Conservation (phyloP, 345 rosid genomes). For the Eucalyptus pumila region DNA sequence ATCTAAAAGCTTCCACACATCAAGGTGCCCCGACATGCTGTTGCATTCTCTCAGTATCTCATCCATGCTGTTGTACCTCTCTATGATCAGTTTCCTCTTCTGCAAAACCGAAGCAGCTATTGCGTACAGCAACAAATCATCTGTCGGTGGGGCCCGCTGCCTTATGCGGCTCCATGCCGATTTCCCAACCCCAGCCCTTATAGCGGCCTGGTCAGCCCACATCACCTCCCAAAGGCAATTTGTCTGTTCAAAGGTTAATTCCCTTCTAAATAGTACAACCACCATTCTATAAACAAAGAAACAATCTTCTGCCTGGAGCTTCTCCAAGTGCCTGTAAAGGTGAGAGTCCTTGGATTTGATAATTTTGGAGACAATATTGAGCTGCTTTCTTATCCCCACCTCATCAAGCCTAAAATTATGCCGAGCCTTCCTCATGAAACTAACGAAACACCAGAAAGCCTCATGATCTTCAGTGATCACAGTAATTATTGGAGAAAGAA, state of each 20-base stretch:
- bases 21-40: slow-evolving; percentile 87
- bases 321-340: slow-evolving; percentile 77
- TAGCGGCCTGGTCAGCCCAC: slow-evolving; percentile 99
- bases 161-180: slow-evolving; percentile 83
- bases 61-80: slow-evolving; percentile 86
- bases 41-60: slow-evolving; percentile 90
- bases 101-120: slow-evolving; percentile 91
- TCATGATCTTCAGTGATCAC: slow-evolving; percentile 75
- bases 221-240: slow-evolving; percentile 90
- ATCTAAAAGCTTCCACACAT: slow-evolving; percentile 90
- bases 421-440: slow-evolving; percentile 92
- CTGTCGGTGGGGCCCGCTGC: slow-evolving; percentile 81
- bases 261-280: slow-evolving; percentile 85
- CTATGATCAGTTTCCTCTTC: slow-evolving; percentile 81
- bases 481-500: slow-evolving; percentile 81
- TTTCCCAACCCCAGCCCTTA: slow-evolving; percentile 75
- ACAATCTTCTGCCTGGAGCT: slow-evolving; percentile 93
- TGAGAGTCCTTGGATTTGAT: slow-evolving; percentile 81
- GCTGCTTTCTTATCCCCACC: slow-evolving; percentile 85
- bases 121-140: slow-evolving; percentile 72
- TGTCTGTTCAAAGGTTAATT: slow-evolving; percentile 79
- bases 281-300: slow-evolving; percentile 98
- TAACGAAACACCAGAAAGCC: slow-evolving; percentile 95
- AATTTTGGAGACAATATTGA: slow-evolving; percentile 72
- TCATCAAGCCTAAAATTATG: slow-evolving; percentile 92